phyloP scores from a whole-genome alignment of 352 stramenopile genomes.

The Pythium coloratum region DNA sequence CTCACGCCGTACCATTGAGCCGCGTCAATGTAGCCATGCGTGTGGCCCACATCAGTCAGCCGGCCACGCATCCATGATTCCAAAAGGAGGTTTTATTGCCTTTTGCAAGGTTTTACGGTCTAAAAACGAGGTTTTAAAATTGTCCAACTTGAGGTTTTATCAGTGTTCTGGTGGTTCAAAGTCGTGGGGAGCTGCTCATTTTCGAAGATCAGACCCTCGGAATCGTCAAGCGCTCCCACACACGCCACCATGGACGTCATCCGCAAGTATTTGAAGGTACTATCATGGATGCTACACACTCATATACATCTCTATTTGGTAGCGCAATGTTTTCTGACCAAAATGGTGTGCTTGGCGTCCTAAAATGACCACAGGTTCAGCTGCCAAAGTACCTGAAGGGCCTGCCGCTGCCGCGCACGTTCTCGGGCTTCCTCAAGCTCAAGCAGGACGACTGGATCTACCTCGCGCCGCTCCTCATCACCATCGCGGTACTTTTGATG shows the following conservation, averaged over 20 bases:
- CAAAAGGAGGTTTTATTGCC: constrained; percentile 17
- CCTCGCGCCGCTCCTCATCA: constrained; percentile 78
- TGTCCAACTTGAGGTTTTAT: constrained; percentile 16
- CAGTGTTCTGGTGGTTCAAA: constrained; percentile 30
- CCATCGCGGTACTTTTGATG: constrained; percentile 68
- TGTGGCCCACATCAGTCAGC: constrained; percentile 22
- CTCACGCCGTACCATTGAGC: constrained; percentile 20
- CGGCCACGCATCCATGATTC: constrained; percentile 20
- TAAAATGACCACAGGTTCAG: constrained; percentile 38
- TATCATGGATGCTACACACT: background rate
- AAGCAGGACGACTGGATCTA: constrained; percentile 86
- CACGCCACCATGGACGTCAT: constrained; percentile 65
- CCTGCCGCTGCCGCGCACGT: constrained; percentile 78
- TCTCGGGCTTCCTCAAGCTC: constrained; percentile 80
- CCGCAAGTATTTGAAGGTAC: constrained; percentile 78
- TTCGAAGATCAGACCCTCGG: constrained; percentile 6
- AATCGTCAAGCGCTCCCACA: background rate
- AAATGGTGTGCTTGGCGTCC: constrained; percentile 3
- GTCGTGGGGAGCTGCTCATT: constrained; percentile 7
- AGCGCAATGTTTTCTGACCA: constrained; percentile 10
- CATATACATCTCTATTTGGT: background rate
- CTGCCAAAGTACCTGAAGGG: constrained; percentile 84
- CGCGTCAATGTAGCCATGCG: constrained; percentile 25
- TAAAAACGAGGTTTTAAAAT: background rate
- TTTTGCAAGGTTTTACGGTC: background rate